Conservation (phyloP, 2,329 filamentous ascomycete genomes). For the Dryadomyces quercivorus region DNA sequence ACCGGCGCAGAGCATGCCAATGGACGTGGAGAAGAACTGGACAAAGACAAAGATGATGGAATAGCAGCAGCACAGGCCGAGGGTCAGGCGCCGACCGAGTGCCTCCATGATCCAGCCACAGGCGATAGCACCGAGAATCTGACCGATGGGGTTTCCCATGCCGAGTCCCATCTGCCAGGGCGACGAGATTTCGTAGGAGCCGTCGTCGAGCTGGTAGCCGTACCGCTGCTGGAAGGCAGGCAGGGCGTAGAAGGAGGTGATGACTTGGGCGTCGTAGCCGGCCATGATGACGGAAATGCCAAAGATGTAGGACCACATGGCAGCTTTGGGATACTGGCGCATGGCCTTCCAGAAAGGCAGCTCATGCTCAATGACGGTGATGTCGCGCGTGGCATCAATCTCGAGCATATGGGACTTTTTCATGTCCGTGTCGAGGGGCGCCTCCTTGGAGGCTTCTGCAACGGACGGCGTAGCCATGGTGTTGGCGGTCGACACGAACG, state of each 20-base stretch:
- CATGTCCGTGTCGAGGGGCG: neutral
- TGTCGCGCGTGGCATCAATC: neutral
- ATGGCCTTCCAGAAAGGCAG: neutral
- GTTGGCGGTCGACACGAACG: too few species aligned
- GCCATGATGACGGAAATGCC: neutral
- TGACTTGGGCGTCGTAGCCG: neutral
- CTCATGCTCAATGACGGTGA: neutral
- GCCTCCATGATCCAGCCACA: slow-evolving; percentile 40
- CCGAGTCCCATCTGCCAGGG: slow-evolving; percentile 45
- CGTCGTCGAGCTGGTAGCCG: neutral
- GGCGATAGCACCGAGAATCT: slow-evolving; percentile 39
- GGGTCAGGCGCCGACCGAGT: slow-evolving; percentile 35
- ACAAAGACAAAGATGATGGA: slow-evolving; percentile 40
- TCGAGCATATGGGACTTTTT: neutral
- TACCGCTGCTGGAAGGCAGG: neutral
- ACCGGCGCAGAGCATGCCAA: slow-evolving; percentile 14
- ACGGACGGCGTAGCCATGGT: too few species aligned
- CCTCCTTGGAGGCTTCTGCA: neutral
- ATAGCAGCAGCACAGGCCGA: slow-evolving; percentile 25
- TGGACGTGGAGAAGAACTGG: slow-evolving; percentile 17
- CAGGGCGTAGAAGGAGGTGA: neutral
- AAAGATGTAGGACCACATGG: neutral
- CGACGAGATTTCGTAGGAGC: slow-evolving; percentile 32
- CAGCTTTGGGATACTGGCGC: neutral
- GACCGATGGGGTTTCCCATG: slow-evolving; percentile 27